Base-by-base conservation (phyloP, 805 yeast genomes). In the Lachancea dasiensis region DNA sequence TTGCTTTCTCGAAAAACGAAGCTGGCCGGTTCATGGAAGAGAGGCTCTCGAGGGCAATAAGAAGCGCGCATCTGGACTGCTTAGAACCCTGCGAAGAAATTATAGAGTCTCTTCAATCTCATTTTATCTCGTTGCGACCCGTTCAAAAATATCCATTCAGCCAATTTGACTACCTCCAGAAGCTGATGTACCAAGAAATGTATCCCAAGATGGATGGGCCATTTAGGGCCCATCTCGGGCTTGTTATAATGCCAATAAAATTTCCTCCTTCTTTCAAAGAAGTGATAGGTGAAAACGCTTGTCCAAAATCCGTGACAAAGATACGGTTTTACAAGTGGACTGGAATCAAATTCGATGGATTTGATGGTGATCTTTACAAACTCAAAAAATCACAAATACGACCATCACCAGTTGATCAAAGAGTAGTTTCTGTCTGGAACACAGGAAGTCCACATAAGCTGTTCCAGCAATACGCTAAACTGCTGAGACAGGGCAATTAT, bases 361-460 rank as follows among this genome's bases (percentile, higher is more conserved):
- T 33, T 1, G 38, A 27, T 3, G 32, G 27, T 6, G 20, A 21
- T 16, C 32, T 43, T 9, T 27, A 29, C n/a, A 26, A 22, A 8
- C 33, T 49, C 16, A 18, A 23, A 14, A 27, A 15, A 5, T 33
- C 39, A 15, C 34, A 41, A 8, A 25, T 49, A n/a, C 22, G 33
- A 11, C 40, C 45, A 7, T 39, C 21, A 9, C 25, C 34, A 7
- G 30, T 40, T 13, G 34, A 36, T 15, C 20, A 38, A 11, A 45
- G 46, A 19, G 31, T 49, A 3, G 34, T 48, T 6, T 47, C 50
- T 6, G 41, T 49, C 8, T 49, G 52, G 52, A 47, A 40, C 22
- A 40, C 34, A 5, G 43, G 44, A 2, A 35, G 31, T 5, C 48
- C 46, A 17, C 41, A 37, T 21, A 41, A 43, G 10, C 37, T 24